Evolutionary conservation across 2,329 filamentous ascomycete genomes (phyloP).

Genomic region (Aschersonia sp.): DNA sequence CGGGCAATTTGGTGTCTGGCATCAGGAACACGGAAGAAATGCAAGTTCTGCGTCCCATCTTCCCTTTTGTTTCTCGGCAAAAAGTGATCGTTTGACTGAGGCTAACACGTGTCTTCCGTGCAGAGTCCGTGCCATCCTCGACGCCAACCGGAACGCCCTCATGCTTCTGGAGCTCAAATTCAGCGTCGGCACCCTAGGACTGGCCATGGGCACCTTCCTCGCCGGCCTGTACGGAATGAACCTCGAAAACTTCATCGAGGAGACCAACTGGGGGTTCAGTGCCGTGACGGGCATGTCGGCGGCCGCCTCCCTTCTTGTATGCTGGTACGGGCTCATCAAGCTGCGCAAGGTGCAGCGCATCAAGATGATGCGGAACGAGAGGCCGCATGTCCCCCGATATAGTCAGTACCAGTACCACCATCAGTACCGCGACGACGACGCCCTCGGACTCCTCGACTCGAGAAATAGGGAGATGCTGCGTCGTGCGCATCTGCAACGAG

Average conservation of each 20-base stretch:
- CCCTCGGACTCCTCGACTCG: constrained; percentile 35
- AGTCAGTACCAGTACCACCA: constrained; percentile 20
- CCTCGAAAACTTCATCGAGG: constrained; percentile 95
- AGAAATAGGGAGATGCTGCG: constrained; percentile 40
- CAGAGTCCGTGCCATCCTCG: constrained; percentile 89
- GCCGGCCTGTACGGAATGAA: constrained; percentile 99
- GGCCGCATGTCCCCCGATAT: constrained; percentile 21
- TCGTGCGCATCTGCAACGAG: constrained; percentile 35
- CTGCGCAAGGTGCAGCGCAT: constrained; percentile 77
- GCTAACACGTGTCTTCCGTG: constrained; percentile 9
- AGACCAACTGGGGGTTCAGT: constrained; percentile 74
- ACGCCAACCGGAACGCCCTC: constrained; percentile 93
- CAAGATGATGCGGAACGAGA: constrained; percentile 53
- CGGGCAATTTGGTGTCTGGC: constrained; percentile 80
- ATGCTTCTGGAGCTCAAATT: constrained; percentile 97
- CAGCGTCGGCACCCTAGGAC: constrained; percentile 85
- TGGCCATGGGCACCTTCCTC: constrained; percentile 87
- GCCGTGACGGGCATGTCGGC: constrained; percentile 59
- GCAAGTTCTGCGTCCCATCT: constrained; percentile 34
- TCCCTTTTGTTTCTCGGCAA: not conserved
- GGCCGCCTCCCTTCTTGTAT: constrained; percentile 61
- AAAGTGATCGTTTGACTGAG: not conserved
- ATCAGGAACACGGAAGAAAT: constrained; percentile 98
- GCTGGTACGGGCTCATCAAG: constrained; percentile 70
- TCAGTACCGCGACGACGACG: constrained; percentile 25